These are phyloP conservation scores for Debaryomyces udenii DNA, from an alignment of 1,139 yeast species.

Conservation along the genomic window DNA sequence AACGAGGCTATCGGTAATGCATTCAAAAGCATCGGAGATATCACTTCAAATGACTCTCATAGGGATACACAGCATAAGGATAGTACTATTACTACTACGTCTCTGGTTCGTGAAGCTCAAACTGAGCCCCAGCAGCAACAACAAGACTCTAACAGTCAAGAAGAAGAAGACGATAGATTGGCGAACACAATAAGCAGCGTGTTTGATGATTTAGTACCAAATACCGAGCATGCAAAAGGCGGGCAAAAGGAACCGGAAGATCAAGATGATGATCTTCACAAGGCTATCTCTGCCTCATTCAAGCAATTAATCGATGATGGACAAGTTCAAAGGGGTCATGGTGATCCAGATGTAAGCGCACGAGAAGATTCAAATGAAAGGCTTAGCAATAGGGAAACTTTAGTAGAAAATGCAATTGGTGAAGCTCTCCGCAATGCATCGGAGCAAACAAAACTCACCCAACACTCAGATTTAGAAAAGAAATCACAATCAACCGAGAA, in stretches of 20 bases:
- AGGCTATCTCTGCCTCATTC: constrained; percentile 22
- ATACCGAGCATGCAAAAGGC: constrained; percentile 4
- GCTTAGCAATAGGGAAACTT: constrained; percentile 21
- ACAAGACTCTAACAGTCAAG: constrained; percentile 1
- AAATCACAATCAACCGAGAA: constrained; percentile 1
- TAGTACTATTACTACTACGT: too few species aligned
- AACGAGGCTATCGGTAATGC: constrained; percentile 33
- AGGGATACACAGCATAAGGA: background rate
- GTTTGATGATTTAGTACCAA: constrained; percentile 1
- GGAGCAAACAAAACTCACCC: constrained; percentile 9
- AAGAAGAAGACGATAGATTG: background rate
- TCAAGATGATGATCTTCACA: constrained; percentile 16
- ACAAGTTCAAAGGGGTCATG: background rate
- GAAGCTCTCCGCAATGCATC: constrained; percentile 39
- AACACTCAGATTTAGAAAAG: constrained; percentile 9
- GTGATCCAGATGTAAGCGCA: background rate
- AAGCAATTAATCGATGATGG: constrained; percentile 16
- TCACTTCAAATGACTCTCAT: constrained; percentile 1
- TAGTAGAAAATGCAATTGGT: constrained; percentile 35
- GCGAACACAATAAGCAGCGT: constrained; percentile 6
- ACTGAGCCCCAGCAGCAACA: background rate
- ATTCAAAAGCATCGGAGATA: constrained; percentile 18
- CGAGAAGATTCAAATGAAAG: constrained; percentile 13
- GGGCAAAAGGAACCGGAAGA: constrained; percentile 13
- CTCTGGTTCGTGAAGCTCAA: too few species aligned